These are phyloP conservation scores for Wallacemonas collosoma DNA, from an alignment of 208 protist genomes.

Conservation along the genomic window DNA sequence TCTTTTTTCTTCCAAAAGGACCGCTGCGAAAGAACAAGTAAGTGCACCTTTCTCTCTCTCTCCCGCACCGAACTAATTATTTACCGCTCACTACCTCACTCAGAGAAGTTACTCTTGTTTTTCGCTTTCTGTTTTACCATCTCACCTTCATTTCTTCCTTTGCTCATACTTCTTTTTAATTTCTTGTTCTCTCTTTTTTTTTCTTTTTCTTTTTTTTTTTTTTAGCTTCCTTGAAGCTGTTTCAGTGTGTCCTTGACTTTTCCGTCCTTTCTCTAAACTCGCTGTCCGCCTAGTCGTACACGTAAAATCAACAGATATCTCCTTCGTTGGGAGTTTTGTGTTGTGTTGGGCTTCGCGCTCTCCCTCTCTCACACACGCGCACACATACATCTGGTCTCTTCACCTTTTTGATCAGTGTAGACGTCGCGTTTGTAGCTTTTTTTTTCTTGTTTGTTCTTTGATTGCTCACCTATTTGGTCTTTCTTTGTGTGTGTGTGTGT, in stretches of 20 bases:
- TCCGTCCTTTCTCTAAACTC: background rate
- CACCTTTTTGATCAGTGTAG: no score
- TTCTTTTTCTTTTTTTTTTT: conserved; percentile 12
- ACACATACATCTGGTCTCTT: background rate
- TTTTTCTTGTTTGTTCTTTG: conserved; percentile 4
- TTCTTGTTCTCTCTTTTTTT: conserved; percentile 6
- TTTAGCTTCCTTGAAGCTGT: background rate
- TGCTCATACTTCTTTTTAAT: background rate
- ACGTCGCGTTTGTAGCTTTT: background rate
- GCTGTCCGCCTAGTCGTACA: background rate
- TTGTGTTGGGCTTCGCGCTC: background rate
- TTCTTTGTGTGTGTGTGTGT: background rate
- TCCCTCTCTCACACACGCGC: no score
- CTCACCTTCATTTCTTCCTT: conserved; percentile 3
- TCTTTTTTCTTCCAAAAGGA: no score
- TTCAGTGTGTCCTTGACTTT: background rate
- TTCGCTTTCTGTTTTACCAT: no score
- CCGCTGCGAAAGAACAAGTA: conserved; percentile 4
- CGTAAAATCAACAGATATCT: no score
- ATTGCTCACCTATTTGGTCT: background rate
- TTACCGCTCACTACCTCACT: no score
- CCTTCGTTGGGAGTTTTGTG: background rate
- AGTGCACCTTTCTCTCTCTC: background rate
- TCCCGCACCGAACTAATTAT: no score
- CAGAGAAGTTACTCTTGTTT: no score